Evolutionary conservation across 2,329 filamentous ascomycete genomes (phyloP).

Genomic region (Colletotrichum caudatum): DNA sequence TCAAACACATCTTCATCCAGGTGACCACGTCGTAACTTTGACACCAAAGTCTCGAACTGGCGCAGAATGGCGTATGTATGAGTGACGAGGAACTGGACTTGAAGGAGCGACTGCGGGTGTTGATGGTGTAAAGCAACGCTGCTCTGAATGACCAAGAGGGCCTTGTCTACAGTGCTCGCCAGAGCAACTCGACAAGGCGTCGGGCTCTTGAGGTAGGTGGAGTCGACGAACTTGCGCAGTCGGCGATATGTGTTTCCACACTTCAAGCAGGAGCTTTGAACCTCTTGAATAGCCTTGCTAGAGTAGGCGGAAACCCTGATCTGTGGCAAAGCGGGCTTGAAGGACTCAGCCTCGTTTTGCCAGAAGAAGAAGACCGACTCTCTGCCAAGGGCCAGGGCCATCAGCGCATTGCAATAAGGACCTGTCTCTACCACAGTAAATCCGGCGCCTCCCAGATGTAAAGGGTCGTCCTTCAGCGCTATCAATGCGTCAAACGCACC

Average conservation of each 20-base stretch:
- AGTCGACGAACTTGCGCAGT: constrained; percentile 61
- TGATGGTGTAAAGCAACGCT: constrained; percentile 59
- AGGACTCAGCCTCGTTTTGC: constrained; percentile 63
- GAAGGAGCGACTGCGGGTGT: constrained; percentile 61
- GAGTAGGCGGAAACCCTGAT: constrained; percentile 70
- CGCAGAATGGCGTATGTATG: constrained; percentile 62
- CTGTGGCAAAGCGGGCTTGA: constrained; percentile 60
- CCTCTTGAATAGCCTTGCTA: constrained; percentile 58
- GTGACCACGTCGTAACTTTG: constrained; percentile 57
- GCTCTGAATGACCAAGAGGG: constrained; percentile 63
- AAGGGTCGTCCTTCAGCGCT: constrained; percentile 54
- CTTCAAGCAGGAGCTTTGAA: constrained; percentile 61
- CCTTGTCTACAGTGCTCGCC: constrained; percentile 61
- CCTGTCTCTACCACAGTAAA: constrained; percentile 60
- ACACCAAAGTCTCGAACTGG: constrained; percentile 64
- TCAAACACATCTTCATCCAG: constrained; percentile 73
- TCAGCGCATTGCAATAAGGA: constrained; percentile 68
- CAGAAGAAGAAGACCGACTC: constrained; percentile 79
- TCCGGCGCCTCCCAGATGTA: constrained; percentile 53
- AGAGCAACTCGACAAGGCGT: constrained; percentile 65
- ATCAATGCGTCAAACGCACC: constrained; percentile 74
- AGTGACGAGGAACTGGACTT: constrained; percentile 63
- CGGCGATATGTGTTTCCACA: constrained; percentile 62
- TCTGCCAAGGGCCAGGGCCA: constrained; percentile 76
- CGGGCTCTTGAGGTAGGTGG: constrained; percentile 58